phyloP scores from a whole-genome alignment of 257 asterid species.

The Phtheirospermum japonicum region DNA sequence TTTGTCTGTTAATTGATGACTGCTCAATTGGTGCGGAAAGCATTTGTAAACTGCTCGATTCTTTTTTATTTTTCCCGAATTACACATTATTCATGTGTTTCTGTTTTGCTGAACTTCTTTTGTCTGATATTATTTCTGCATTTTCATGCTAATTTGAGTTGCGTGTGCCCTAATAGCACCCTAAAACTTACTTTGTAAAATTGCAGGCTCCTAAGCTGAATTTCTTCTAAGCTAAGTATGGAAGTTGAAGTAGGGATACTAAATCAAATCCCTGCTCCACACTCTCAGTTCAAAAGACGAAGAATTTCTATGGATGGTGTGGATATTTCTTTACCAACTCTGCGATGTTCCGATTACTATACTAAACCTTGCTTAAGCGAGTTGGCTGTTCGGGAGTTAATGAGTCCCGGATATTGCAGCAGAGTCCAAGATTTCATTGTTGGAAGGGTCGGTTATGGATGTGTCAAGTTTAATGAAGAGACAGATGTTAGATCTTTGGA shows the following conservation, averaged over 20 bases:
- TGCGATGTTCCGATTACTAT: slow-evolving; percentile 62
- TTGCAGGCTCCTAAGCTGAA: slow-evolving; percentile 22
- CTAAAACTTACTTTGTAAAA: slow-evolving; percentile 17
- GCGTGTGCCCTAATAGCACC: slow-evolving; percentile 25
- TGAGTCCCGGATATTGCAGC: slow-evolving; percentile 73
- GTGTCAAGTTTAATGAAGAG: slow-evolving; percentile 59
- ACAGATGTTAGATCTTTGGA: slow-evolving; percentile 85
- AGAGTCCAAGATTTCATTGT: slow-evolving; percentile 65
- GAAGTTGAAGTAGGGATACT: slow-evolving; percentile 38
- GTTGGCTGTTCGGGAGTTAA: slow-evolving; percentile 55
- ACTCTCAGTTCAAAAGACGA: slow-evolving; percentile 59
- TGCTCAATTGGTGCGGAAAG: slow-evolving; percentile 1
- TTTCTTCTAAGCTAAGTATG: slow-evolving; percentile 34
- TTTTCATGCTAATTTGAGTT: slow-evolving; percentile 27
- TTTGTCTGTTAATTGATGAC: neutral
- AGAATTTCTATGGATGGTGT: slow-evolving; percentile 44
- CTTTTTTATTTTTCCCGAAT: neutral
- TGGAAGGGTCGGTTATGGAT: slow-evolving; percentile 80
- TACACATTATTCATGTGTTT: neutral
- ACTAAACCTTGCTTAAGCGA: slow-evolving; percentile 77
- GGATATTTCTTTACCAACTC: slow-evolving; percentile 50
- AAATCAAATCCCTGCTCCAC: slow-evolving; percentile 33
- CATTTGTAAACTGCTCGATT: neutral
- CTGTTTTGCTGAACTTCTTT: slow-evolving; percentile 1
- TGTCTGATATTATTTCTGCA: neutral